Percentiles rank a stretch among this genome's conserved stretches.
Conservation (phyloP, 345 rosid genomes). For the Salix brachista region DNA sequence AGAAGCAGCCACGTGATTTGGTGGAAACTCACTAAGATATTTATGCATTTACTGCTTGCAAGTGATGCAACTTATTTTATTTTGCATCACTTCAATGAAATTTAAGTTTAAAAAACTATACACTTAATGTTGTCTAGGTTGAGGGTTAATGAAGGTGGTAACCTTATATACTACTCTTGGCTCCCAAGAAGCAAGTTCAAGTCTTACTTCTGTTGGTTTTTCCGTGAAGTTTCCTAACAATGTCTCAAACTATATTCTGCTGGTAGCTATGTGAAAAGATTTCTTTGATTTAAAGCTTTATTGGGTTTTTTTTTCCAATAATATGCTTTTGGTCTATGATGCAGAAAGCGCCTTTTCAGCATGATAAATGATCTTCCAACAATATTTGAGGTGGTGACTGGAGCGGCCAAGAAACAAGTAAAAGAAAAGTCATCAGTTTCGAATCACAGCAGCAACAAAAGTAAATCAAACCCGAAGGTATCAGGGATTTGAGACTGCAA, state of each 20-base stretch:
- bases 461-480: slow-evolving; percentile 14
- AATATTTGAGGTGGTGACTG: slow-evolving; percentile 10
- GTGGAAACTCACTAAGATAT: neutral
- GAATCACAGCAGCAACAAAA: slow-evolving; percentile 10
- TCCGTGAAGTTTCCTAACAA: neutral
- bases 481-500: neutral
- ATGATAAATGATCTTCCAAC: slow-evolving; percentile 19
- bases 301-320: neutral
- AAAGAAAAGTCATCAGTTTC: slow-evolving; percentile 6
- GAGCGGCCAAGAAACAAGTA: slow-evolving; percentile 6
- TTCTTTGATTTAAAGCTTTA: neutral
- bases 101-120: neutral
- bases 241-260: neutral
- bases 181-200: neutral
- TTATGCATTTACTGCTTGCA: neutral
- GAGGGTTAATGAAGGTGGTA: neutral
- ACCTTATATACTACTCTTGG: neutral
- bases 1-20: neutral
- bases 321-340: neutral
- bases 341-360: slow-evolving; percentile 20
- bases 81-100: neutral
- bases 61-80: neutral
- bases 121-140: neutral
- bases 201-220: neutral
- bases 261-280: neutral